A percentile compares a stretch with the other conserved stretches of the same genome.
These are phyloP conservation scores for Medicago ruthenica DNA, from an alignment of 306 rosid species.

Conservation along the genomic window DNA sequence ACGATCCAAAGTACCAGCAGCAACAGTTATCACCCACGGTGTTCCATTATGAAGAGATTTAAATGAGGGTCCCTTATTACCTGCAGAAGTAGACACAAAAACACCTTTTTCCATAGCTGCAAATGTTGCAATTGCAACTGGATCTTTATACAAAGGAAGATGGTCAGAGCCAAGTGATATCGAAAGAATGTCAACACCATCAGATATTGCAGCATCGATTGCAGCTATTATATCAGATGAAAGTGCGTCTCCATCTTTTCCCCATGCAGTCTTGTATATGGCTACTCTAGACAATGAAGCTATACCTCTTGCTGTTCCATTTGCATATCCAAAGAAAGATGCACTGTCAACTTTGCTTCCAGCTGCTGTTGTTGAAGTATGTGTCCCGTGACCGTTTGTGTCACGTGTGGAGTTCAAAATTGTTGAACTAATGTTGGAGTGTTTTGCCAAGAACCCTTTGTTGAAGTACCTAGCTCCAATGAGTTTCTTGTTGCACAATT, in stretches of 20 bases:
- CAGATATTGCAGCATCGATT: conserved; percentile 69
- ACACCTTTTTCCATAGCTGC: conserved; percentile 68
- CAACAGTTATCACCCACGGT: conserved; percentile 65
- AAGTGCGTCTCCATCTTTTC: conserved; percentile 27
- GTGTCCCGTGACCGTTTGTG: conserved; percentile 75
- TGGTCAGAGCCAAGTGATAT: conserved; percentile 61
- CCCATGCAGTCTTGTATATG: conserved; percentile 73
- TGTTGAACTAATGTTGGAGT: conserved; percentile 43
- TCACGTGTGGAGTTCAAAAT: conserved; percentile 63
- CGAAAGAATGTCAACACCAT: conserved; percentile 79
- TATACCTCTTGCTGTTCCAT: conserved; percentile 51
- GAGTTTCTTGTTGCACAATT: conserved; percentile 76
- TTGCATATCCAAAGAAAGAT: conserved; percentile 69
- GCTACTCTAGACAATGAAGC: conserved; percentile 75
- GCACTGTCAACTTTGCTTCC: conserved; percentile 59
- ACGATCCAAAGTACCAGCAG: conserved; percentile 68
- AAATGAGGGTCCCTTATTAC: conserved; percentile 59
- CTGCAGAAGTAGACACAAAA: conserved; percentile 77
- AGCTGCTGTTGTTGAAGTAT: conserved; percentile 72
- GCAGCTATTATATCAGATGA: conserved; percentile 73
- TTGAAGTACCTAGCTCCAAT: conserved; percentile 78
- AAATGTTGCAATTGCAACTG: conserved; percentile 78
- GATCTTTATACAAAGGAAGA: conserved; percentile 56
- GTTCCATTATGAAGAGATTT: conserved; percentile 67
- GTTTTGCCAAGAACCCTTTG: conserved; percentile 55